phyloP scores from a whole-genome alignment of 352 stramenopile genomes.

The Peronospora destructor region DNA sequence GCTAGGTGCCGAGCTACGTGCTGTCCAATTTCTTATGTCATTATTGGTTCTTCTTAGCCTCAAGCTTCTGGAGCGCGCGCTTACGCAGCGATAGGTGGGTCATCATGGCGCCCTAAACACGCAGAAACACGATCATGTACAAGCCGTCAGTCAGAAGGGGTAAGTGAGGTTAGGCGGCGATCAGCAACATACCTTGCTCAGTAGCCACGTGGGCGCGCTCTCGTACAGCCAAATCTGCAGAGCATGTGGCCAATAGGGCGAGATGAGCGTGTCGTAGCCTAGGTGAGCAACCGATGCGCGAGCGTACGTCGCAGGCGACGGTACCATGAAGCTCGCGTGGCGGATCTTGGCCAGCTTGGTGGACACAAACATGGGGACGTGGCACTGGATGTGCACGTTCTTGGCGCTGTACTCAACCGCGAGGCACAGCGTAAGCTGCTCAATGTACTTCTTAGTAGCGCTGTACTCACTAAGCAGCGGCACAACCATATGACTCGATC shows the following conservation, averaged over 20 bases:
- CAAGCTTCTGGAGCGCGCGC: constrained; percentile 82
- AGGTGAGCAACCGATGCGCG: constrained; percentile 88
- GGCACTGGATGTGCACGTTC: constrained; percentile 93
- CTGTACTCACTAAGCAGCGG: constrained; percentile 96
- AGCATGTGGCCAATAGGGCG: constrained; percentile 94
- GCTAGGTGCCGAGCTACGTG: constrained; percentile 1
- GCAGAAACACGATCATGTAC: constrained; percentile 3
- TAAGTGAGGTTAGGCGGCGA: not conserved
- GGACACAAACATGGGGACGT: constrained; percentile 98
- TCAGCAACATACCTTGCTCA: constrained; percentile 62
- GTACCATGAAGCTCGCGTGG: constrained; percentile 90
- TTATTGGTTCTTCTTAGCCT: constrained; percentile 83
- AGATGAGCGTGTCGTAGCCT: constrained; percentile 88
- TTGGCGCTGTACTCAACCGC: constrained; percentile 92
- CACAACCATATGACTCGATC: constrained; percentile 91
- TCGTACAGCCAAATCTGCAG: constrained; percentile 94
- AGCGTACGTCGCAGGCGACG: constrained; percentile 88
- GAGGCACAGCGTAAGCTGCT: constrained; percentile 95
- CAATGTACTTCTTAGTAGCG: constrained; percentile 96
- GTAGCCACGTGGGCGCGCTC: constrained; percentile 78
- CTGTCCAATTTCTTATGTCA: not conserved
- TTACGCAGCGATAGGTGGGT: constrained; percentile 77
- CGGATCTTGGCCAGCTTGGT: constrained; percentile 99
- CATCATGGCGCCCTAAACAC: constrained; percentile 54
- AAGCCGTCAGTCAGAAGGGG: constrained; percentile 12